Conservation (phyloP, 768 basidiomycete genomes). For the Chalciporus pseudorubinellus region DNA sequence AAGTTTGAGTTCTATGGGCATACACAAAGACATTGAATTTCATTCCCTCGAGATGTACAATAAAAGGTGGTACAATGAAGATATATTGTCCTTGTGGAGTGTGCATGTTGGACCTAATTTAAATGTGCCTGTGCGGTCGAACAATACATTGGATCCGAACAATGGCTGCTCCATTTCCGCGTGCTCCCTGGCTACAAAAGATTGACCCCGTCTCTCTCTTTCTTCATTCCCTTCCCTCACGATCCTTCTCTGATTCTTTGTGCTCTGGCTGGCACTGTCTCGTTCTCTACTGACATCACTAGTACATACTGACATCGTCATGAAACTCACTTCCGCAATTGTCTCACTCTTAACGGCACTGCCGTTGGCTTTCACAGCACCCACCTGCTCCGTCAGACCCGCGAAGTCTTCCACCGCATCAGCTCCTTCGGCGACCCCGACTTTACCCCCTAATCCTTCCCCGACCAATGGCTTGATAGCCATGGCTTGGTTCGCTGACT, state of each 20-base stretch:
- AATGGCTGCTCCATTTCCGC: background rate
- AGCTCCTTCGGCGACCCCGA: conserved; percentile 1
- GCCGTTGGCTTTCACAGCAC: conserved; percentile 30
- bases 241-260: conserved; percentile 8
- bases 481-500: conserved; percentile 71
- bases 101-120: too few species aligned
- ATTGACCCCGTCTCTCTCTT: background rate
- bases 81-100: too few species aligned
- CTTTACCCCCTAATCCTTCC: too few species aligned
- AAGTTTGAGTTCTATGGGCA: too few species aligned
- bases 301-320: background rate
- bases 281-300: conserved; percentile 5
- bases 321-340: conserved; percentile 18
- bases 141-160: background rate
- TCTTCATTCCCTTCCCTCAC: conserved; percentile 10
- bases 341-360: conserved; percentile 23
- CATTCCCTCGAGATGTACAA: too few species aligned
- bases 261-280: background rate
- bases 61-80: too few species aligned
- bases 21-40: too few species aligned
- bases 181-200: background rate
- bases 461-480: conserved; percentile 37
- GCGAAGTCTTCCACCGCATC: background rate
- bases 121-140: too few species aligned
- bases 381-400: conserved; percentile 22